These are phyloP conservation scores for Fraxinus greggii DNA, from an alignment of 305 asterid species.

Conservation along the genomic window DNA sequence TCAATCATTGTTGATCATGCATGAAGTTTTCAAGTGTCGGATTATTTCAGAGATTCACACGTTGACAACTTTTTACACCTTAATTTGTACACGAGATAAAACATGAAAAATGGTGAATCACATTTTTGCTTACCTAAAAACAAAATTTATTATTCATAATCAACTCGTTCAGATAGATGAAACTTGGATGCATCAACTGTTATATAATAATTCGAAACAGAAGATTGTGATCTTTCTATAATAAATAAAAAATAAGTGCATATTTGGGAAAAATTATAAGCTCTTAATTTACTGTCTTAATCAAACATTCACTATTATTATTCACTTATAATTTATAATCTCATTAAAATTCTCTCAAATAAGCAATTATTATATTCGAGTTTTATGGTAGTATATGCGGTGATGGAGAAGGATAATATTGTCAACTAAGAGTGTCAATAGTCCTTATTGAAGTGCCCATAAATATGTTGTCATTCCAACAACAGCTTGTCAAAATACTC, in stretches of 20 bases:
- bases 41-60: neutral
- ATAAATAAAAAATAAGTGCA: neutral
- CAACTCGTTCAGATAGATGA: neutral
- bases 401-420: constrained; percentile 1
- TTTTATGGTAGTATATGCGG: neutral
- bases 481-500: constrained; percentile 22
- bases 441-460: constrained; percentile 14
- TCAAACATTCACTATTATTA: neutral
- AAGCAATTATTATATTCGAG: neutral
- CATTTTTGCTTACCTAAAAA: neutral
- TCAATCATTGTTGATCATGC: neutral
- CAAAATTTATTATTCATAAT: neutral
- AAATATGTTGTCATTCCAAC: constrained; percentile 4
- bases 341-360: neutral
- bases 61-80: neutral
- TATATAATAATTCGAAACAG: neutral
- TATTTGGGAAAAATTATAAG: neutral
- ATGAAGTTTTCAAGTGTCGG: neutral
- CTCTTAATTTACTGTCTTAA: neutral
- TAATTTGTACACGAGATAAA: neutral
- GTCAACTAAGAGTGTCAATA: constrained; percentile 21
- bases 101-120: neutral
- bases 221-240: neutral
- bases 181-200: neutral
- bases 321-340: neutral